Evolutionary conservation across 306 rosid species (phyloP).

Genomic region (Acacia melanoxylon): DNA sequence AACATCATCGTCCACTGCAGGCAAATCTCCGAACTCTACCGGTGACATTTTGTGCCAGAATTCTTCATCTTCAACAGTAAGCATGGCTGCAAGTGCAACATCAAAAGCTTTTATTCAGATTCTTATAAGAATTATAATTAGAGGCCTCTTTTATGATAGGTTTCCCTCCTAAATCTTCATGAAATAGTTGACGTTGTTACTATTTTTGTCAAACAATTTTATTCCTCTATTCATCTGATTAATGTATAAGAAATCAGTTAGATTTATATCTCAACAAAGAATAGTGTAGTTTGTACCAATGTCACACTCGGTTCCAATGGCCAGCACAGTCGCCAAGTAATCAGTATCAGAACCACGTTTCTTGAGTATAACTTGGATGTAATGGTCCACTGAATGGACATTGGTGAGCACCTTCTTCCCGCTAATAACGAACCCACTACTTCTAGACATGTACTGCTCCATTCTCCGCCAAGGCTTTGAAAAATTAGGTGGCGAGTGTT

Average conservation of each 20-base stretch:
- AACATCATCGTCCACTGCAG: conserved; percentile 87
- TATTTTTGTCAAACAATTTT: not conserved
- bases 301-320: conserved; percentile 96
- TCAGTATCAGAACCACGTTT: conserved; percentile 95
- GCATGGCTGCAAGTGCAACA: conserved; percentile 70
- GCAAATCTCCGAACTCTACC: conserved; percentile 85
- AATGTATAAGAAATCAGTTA: conserved; percentile 2
- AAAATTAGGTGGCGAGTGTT: conserved; percentile 92
- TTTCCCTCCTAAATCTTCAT: not conserved
- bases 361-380: conserved; percentile 92
- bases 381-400: conserved; percentile 93
- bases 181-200: not conserved
- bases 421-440: conserved; percentile 88
- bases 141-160: not conserved
- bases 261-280: not conserved
- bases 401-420: conserved; percentile 87
- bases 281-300: conserved; percentile 45
- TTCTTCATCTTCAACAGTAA: conserved; percentile 85
- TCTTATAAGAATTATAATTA: conserved; percentile 14
- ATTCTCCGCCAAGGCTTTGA: conserved; percentile 96
- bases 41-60: conserved; percentile 93
- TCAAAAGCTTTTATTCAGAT: conserved; percentile 27
- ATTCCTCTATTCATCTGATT: not conserved
- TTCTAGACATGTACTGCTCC: conserved; percentile 84
- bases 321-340: conserved; percentile 92